These are phyloP conservation scores for Penicillium silybi DNA, from an alignment of 495 filamentous ascomycete species.

Conservation along the genomic window DNA sequence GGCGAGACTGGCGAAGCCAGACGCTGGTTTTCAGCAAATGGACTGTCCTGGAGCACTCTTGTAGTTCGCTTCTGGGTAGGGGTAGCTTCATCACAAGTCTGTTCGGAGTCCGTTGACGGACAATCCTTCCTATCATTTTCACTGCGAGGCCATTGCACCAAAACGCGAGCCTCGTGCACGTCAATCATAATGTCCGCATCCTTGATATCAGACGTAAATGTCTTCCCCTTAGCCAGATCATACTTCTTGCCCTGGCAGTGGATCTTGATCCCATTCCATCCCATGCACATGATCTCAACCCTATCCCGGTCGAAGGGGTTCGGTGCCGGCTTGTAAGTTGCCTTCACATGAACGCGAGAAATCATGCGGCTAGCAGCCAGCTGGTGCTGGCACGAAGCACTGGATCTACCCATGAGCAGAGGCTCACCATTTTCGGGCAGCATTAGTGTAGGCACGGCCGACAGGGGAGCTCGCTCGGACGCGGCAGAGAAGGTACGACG, in stretches of 20 bases:
- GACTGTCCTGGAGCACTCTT: conserved; percentile 53
- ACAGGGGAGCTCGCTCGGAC: conserved; percentile 81
- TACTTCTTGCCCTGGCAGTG: conserved; percentile 87
- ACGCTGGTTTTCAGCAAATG: conserved; percentile 57
- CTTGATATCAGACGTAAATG: conserved; percentile 87
- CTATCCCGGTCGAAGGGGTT: conserved; percentile 60
- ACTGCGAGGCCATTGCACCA: conserved; percentile 77
- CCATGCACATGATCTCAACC: conserved; percentile 83
- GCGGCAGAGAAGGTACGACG: conserved; percentile 62
- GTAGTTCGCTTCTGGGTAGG: conserved; percentile 31
- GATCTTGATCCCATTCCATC: conserved; percentile 93
- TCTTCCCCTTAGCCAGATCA: conserved; percentile 82
- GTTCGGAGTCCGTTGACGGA: conserved; percentile 60
- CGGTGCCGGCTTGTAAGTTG: conserved; percentile 69
- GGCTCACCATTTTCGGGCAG: conserved; percentile 80
- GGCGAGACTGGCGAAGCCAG: conserved; percentile 71
- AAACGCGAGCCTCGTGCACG: conserved; percentile 85
- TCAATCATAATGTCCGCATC: conserved; percentile 91
- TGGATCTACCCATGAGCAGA: conserved; percentile 84
- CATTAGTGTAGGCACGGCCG: conserved; percentile 72
- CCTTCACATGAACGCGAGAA: conserved; percentile 88
- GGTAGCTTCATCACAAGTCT: conserved; percentile 61
- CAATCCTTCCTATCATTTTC: conserved; percentile 51
- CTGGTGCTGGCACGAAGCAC: conserved; percentile 87
- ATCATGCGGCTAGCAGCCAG: conserved; percentile 87